Evolutionary conservation across 176 grass and related monocot genomes (phyloP), one percentile per base, ranked within the genome.

Genomic region (Juncus effusus): DNA sequence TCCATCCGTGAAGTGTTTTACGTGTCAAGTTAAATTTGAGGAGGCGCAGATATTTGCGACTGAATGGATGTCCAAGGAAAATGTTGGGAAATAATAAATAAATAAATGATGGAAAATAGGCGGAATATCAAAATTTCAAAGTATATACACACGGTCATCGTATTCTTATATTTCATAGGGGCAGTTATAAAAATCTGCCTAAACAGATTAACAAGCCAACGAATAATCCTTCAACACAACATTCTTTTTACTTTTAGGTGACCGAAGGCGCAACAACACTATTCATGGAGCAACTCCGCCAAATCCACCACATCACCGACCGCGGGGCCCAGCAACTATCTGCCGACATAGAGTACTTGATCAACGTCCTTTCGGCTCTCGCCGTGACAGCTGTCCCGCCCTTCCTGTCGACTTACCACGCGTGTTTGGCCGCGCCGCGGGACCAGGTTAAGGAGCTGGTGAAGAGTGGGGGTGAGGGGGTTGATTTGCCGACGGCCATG

Each of bases 1-100:
- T 3, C 42, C 42, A 7, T 3, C 42, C 3, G 7, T 45, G 42
- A 45, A 45, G n/a, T n/a, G n/a, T n/a, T n/a, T n/a, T n/a, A n/a
- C n/a, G n/a, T n/a, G n/a, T n/a, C n/a, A n/a, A n/a, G n/a, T n/a
- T n/a, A n/a, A n/a, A n/a, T n/a, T n/a, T 10, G 93, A 97, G 0
- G 94, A 99, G 53, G 94, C 94, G 4, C 94, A 99, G 61, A 86
- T 99, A 69, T 99, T 99, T 80, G 89, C 94, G 15, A 90, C 81
- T 3, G 94, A 99, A 76, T 99, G 94, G 94, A 86, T 99, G 82
- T 99, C 89, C 65, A 99, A 99, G 94, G 94, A 93, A 82, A 41
- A 13, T 45, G n/a, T n/a, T n/a, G n/a, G n/a, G n/a, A n/a, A n/a
- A n/a, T n/a, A 45, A 45, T 45, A 45, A 45, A 45, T 45, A 45